Conservation (phyloP, 2,329 filamentous ascomycete species). For the Hymenoscyphus repandus region DNA sequence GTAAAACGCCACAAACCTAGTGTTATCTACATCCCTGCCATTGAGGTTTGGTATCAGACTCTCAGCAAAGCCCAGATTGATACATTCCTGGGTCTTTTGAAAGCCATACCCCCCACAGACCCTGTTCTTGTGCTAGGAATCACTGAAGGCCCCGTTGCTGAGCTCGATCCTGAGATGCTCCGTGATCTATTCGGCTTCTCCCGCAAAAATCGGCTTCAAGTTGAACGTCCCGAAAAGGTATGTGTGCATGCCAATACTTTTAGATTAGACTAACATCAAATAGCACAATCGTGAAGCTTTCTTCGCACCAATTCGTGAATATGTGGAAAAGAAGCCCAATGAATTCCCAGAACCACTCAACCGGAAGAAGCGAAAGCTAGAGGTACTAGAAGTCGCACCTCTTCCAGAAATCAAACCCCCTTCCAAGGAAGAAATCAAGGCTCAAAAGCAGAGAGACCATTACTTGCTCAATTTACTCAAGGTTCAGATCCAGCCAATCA, state of each 20-base stretch:
- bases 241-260: slow-evolving; percentile 25
- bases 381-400: slow-evolving; percentile 70
- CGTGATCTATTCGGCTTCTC: slow-evolving; percentile 83
- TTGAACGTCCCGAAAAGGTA: slow-evolving; percentile 62
- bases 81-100: slow-evolving; percentile 78
- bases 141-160: slow-evolving; percentile 61
- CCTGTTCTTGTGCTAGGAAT: slow-evolving; percentile 85
- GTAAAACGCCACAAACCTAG: slow-evolving; percentile 92
- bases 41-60: slow-evolving; percentile 76
- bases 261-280: slow-evolving; percentile 26
- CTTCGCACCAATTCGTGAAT: slow-evolving; percentile 68
- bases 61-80: slow-evolving; percentile 61
- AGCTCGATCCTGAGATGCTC: slow-evolving; percentile 59
- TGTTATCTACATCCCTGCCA: slow-evolving; percentile 88
- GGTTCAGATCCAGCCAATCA: slow-evolving; percentile 83
- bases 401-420: slow-evolving; percentile 60
- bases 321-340: slow-evolving; percentile 71
- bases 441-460: slow-evolving; percentile 75
- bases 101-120: slow-evolving; percentile 81
- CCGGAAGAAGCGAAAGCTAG: slow-evolving; percentile 80
- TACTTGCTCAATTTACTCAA: slow-evolving; percentile 83
- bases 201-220: slow-evolving; percentile 66
- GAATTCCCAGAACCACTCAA: slow-evolving; percentile 85
- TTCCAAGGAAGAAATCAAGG: slow-evolving; percentile 75
- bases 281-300: slow-evolving; percentile 67